phyloP scores from a whole-genome alignment of 2,329 filamentous ascomycete species.

The Beauveria sp. region DNA sequence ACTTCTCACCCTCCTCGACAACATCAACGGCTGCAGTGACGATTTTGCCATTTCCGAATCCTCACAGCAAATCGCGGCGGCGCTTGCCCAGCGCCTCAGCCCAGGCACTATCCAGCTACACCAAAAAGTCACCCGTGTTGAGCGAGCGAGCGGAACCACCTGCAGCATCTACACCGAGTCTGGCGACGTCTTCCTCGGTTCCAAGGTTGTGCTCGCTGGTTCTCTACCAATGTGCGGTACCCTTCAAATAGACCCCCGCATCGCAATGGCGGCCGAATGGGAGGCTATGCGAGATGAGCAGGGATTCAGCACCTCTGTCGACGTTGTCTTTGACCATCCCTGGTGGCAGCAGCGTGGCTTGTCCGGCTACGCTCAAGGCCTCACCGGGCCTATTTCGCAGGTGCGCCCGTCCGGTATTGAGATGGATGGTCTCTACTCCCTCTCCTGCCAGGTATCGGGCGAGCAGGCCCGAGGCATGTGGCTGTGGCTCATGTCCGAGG shows the following conservation, averaged over 20 bases:
- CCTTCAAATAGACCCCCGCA: conserved; percentile 14
- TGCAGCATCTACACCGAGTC: conserved; percentile 14
- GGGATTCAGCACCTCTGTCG: conserved; percentile 15
- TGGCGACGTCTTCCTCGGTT: conserved; percentile 15
- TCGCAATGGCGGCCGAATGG: conserved; percentile 17
- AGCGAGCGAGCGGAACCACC: conserved; percentile 13
- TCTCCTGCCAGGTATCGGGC: conserved; percentile 17
- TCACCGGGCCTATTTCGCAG: conserved; percentile 13
- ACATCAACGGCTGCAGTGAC: conserved; percentile 2
- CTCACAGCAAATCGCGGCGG: conserved; percentile 8
- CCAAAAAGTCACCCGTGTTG: conserved; percentile 15
- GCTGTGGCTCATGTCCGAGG: conserved; percentile 9
- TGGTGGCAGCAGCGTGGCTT: conserved; percentile 19
- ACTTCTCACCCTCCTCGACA: conserved; percentile 13
- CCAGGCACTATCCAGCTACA: conserved; percentile 12
- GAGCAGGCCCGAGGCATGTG: conserved; percentile 15
- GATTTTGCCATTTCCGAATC: conserved; percentile 10
- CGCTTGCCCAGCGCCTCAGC: conserved; percentile 12
- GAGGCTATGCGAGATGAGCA: conserved; percentile 10
- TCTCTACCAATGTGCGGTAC: conserved; percentile 10
- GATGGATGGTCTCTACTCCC: conserved; percentile 11
- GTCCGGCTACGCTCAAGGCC: conserved; percentile 14
- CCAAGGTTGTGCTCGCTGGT: conserved; percentile 15
- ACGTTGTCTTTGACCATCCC: conserved; percentile 15
- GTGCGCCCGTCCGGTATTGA: conserved; percentile 14